These are phyloP conservation scores for Malassezia equina DNA, from an alignment of 1,284 basidiomycete genomes.

Conservation along the genomic window DNA sequence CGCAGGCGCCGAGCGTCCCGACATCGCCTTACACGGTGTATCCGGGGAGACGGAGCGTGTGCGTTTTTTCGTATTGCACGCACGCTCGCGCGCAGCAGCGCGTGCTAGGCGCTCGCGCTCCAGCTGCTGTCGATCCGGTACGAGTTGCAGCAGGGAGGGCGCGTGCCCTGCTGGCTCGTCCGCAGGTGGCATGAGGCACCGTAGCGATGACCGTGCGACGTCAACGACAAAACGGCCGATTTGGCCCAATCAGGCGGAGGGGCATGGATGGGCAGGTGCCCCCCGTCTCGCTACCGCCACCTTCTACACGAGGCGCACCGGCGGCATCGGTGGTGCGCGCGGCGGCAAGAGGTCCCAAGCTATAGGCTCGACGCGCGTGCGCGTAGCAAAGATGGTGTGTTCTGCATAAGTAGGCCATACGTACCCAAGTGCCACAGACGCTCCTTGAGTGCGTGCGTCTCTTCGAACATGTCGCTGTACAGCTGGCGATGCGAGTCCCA, in stretches of 20 bases:
- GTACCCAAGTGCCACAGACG: conserved; percentile 16
- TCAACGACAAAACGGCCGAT: conserved; percentile 1
- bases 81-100: conserved; percentile 16
- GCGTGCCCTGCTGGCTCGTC: background rate
- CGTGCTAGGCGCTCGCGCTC: conserved; percentile 32
- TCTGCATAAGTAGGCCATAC: conserved; percentile 5
- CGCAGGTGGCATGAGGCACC: background rate
- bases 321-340: background rate
- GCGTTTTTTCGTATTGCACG: background rate
- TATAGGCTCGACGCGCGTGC: background rate
- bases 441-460: conserved; percentile 10
- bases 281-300: background rate
- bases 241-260: background rate
- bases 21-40: background rate
- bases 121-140: conserved; percentile 30
- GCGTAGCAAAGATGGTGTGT: conserved; percentile 15
- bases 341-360: conserved; percentile 1
- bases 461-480: conserved; percentile 16
- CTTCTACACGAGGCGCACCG: conserved; percentile 13
- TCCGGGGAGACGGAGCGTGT: background rate
- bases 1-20: too few species aligned
- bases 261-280: too few species aligned
- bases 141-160: conserved; percentile 6
- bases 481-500: conserved; percentile 9
- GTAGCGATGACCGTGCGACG: background rate